Evolutionary conservation across 192 early-diverging fungal genomes (phyloP).

Genomic region (Jimgerdemannia flammicorona): DNA sequence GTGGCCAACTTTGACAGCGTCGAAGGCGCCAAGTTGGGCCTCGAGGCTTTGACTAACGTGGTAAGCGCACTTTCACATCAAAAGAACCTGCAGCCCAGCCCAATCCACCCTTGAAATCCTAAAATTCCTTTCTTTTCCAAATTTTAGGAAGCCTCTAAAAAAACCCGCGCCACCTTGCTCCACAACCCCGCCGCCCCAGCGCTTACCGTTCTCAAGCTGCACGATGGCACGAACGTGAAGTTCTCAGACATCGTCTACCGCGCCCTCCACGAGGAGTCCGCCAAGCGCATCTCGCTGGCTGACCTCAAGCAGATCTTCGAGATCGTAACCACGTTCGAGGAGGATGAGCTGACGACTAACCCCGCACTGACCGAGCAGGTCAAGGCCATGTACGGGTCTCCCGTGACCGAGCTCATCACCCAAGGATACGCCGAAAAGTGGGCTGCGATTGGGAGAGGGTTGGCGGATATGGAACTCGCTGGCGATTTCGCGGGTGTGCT

Average conservation of each 20-base stretch:
- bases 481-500: constrained; percentile 31
- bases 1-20: constrained; percentile 50
- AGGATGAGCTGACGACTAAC: neutral
- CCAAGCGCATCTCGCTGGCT: neutral
- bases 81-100: neutral
- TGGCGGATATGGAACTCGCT: constrained; percentile 19
- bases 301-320: constrained; percentile 6
- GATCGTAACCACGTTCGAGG: neutral
- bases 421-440: constrained; percentile 11
- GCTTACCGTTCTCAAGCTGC: neutral
- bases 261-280: constrained; percentile 4
- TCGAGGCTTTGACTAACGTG: constrained; percentile 42
- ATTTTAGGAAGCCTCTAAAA: constrained; percentile 22
- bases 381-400: constrained; percentile 19
- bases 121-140: neutral
- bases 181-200: constrained; percentile 37
- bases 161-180: constrained; percentile 44
- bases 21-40: constrained; percentile 46
- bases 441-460: constrained; percentile 1
- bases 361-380: constrained; percentile 10
- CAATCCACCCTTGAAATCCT: neutral
- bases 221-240: neutral
- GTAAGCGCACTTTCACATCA: constrained; percentile 11
- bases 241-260: constrained; percentile 7
- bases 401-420: constrained; percentile 20